Percentiles rank a stretch among this genome's conserved stretches.
phyloP scores from a whole-genome alignment of 2,329 filamentous ascomycete species.

The Juglanconis juglandina region DNA sequence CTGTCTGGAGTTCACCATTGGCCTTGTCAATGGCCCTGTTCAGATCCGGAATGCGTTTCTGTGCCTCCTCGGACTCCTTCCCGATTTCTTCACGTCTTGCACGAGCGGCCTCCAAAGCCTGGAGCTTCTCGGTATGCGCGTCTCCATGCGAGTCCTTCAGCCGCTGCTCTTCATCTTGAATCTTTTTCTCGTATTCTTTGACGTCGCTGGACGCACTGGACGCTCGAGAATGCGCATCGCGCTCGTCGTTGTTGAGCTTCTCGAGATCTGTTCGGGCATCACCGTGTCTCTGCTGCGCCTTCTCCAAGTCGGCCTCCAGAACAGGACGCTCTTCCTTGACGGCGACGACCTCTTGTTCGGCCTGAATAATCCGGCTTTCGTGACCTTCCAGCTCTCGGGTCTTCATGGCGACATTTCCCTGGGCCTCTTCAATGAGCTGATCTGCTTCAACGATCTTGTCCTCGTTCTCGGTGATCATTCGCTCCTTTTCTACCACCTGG shows the following conservation, averaged over 20 bases:
- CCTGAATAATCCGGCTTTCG: constrained; percentile 38
- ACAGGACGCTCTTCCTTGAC: constrained; percentile 44
- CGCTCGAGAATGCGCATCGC: constrained; percentile 59
- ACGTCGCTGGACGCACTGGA: constrained; percentile 49
- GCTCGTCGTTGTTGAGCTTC: constrained; percentile 59
- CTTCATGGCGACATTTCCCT: constrained; percentile 36
- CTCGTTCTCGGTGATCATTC: constrained; percentile 37
- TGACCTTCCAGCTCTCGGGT: constrained; percentile 42
- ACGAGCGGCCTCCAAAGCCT: constrained; percentile 58
- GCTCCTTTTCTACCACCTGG: constrained; percentile 76
- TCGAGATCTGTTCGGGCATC: constrained; percentile 52
- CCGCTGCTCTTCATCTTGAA: constrained; percentile 55
- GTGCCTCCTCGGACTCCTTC: constrained; percentile 27
- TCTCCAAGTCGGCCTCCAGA: constrained; percentile 43
- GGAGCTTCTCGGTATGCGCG: constrained; percentile 58
- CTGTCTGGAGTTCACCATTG: constrained; percentile 28
- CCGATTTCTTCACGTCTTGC: constrained; percentile 43
- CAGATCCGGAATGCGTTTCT: constrained; percentile 31
- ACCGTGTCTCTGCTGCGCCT: constrained; percentile 51
- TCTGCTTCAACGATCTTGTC: constrained; percentile 36
- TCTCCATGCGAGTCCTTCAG: constrained; percentile 69
- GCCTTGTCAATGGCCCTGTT: constrained; percentile 31
- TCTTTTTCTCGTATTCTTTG: constrained; percentile 42
- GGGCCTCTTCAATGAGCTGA: constrained; percentile 41
- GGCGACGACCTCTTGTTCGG: constrained; percentile 44